Percentiles rank a stretch among this genome's conserved stretches.
These are phyloP conservation scores for Plasmodium knowlesi DNA, from an alignment of 169 alveolate genomes.

Conservation along the genomic window DNA sequence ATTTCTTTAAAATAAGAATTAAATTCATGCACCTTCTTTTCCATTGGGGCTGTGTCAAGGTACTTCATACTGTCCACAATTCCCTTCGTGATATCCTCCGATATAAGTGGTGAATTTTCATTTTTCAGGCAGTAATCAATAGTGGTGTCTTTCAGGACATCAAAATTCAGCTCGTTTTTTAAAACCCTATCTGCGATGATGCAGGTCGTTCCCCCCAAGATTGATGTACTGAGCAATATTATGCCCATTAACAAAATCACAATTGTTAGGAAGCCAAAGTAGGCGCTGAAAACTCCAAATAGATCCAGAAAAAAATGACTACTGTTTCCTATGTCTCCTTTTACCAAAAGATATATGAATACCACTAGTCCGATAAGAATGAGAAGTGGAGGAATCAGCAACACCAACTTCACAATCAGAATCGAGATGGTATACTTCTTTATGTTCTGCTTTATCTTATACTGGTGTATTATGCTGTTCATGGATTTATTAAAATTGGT, in stretches of 20 bases:
- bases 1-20: neutral
- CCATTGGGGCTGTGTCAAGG: neutral
- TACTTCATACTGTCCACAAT: neutral
- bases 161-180: conserved; percentile 27
- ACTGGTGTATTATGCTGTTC: neutral
- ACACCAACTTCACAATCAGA: neutral
- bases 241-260: neutral
- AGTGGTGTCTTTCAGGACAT: conserved; percentile 1
- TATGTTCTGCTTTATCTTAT: neutral
- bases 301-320: neutral
- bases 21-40: neutral
- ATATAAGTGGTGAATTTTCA: neutral
- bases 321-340: neutral
- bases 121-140: conserved; percentile 29
- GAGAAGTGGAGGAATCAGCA: conserved; percentile 29
- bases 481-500: neutral
- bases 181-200: conserved; percentile 18
- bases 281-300: conserved; percentile 31
- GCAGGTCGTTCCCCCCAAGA: conserved; percentile 41
- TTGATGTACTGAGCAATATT: neutral
- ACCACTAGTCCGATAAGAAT: conserved; percentile 6
- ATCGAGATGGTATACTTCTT: conserved; percentile 3
- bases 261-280: conserved; percentile 29
- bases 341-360: conserved; percentile 1
- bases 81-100: neutral